Base-by-base conservation (phyloP, 2,329 filamentous ascomycete genomes). In the Colletotrichum simmondsii region DNA sequence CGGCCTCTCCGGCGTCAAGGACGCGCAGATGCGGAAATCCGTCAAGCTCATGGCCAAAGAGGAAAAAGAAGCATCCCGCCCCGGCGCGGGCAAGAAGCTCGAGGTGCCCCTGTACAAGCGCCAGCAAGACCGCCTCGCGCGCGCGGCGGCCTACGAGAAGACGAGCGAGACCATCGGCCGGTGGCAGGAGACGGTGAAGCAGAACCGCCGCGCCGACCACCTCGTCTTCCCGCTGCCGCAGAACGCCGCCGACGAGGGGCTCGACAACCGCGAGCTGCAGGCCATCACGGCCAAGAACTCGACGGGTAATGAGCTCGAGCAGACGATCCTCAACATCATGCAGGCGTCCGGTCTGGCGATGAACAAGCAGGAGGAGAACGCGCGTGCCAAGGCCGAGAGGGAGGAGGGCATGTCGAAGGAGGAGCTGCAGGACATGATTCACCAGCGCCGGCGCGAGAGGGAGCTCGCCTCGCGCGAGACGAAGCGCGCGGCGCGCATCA, bases 151-250 rank as follows among this genome's bases (percentile, higher is more conserved):
- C 3, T 97, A 95, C 77, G 91, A 95, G 46, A 95, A 98, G 86
- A 95, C 95, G 63, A 98, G 97, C 78, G 93, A 98, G 82, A 96
- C 95, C 0, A 87, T 99, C 30, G 92, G 94, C 75, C 91, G 95
- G 77, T 99, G 97, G 97, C 93, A 93, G 37, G 96, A 98, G 73
- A 98, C 97, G 0, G 95, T 99, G 78, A 97, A 98, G 84, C 91
- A 94, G 37, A 98, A 98, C 82, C 93, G 97, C 72, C 90, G 95
- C 77, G 95, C 96, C 1, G 97, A 98, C 75, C 95, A 98, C 81
- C 86, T 99, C 14, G 88, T 92, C 24, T 99, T 99, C 79, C 97
- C 97, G 5, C 87, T 98, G 0, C 89, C 92, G 3, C 92, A 95
- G 77, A 92, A 92, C 52, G 90, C 92, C 71, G 91, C 88, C 26